These are phyloP conservation scores for Ormosia emarginata DNA, from an alignment of 306 rosid genomes.

Conservation along the genomic window DNA sequence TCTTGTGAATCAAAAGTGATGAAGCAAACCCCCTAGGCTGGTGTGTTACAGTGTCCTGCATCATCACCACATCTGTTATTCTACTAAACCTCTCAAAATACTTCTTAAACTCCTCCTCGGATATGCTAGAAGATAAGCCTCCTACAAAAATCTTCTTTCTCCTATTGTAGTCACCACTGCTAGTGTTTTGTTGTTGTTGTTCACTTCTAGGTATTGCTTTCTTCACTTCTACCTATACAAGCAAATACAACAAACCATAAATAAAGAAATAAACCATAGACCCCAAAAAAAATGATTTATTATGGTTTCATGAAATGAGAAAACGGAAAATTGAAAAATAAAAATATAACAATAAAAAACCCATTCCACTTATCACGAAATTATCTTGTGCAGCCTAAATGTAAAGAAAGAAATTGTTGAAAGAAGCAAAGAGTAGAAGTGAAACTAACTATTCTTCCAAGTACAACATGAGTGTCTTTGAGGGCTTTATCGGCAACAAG, in stretches of 20 bases:
- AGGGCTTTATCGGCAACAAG: conserved; percentile 41
- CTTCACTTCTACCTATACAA: conserved; percentile 43
- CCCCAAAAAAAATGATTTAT: neutral
- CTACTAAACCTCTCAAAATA: conserved; percentile 53
- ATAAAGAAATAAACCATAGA: neutral
- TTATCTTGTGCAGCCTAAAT: neutral
- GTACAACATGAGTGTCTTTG: conserved; percentile 30
- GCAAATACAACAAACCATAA: neutral
- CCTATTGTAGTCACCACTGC: conserved; percentile 9
- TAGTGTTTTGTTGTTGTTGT: neutral
- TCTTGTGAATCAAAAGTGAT: too few species aligned
- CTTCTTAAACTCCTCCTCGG: conserved; percentile 45
- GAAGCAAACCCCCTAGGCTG: too few species aligned
- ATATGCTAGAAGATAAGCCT: conserved; percentile 43
- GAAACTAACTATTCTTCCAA: conserved; percentile 35
- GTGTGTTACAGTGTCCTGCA: too few species aligned
- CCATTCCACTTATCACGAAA: neutral
- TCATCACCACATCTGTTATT: too few species aligned
- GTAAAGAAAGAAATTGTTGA: neutral
- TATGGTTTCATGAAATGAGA: neutral
- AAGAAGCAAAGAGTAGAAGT: neutral
- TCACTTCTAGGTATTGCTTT: conserved; percentile 40
- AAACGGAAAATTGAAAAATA: neutral
- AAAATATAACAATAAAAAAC: neutral
- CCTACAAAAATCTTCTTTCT: conserved; percentile 60